Evolutionary conservation across 306 rosid species (phyloP), one percentile per base, ranked within the genome.

Genomic region (Inga laurina): DNA sequence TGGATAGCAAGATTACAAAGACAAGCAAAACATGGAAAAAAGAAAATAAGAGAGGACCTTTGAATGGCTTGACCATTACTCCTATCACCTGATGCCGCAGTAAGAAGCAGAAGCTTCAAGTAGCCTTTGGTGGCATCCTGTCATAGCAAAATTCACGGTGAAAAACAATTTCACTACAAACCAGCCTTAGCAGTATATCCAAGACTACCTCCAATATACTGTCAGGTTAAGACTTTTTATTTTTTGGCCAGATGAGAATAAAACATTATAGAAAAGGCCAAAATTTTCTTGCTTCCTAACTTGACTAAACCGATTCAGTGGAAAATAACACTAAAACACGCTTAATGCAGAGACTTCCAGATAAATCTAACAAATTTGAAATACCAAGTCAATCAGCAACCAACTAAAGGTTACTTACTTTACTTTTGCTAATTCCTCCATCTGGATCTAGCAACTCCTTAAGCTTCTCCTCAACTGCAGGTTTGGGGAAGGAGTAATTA

Each of bases 121-220:
- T 97, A 97, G 76, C 97, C 97, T 87, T 90, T 97, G 76, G 98
- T 80, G 76, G 99, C 92, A 84, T 97, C 99, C 99, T 97, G 92
- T 82, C 54, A 76, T 48, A 80, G 66, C 46, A 22, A 19, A 41
- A 59, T 14, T 39, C 51, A 22, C 44, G 21, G 70, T 30, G 21
- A 78, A 52, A 82, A 73, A 24, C 75, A 48, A 27, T 46, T 45
- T 46, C 37, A 43, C 15, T 0, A 77, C 68, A 83, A 76, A 75
- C 68, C 49, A 76, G 37, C 14, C 74, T 41, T 3, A 51, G 43
- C 44, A 49, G 22, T 70, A 64, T 65, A 71, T 75, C 69, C 76
- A 48, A 15, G 14, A 66, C 19, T 64, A 27, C 70, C 70, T 30
- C 70, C 41, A 81, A 45, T 27, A 11, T 54, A 81, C 34, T 62